Conservation (phyloP, 257 asterid species). For the Gentiana macrophylla region DNA sequence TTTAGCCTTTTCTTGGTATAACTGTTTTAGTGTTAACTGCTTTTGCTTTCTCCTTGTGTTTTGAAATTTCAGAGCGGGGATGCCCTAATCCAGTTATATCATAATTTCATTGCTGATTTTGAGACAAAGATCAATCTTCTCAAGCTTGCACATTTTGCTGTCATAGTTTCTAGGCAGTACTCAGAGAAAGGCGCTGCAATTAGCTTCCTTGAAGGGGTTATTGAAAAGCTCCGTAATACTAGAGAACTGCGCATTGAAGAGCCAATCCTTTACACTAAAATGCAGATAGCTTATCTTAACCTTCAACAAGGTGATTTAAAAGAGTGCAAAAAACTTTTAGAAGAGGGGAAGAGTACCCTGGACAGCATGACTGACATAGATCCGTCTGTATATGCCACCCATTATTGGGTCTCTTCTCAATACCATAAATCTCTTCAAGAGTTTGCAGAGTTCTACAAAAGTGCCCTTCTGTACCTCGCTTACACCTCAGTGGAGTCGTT, state of each 20-base stretch:
- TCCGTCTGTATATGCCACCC: slow-evolving; percentile 87
- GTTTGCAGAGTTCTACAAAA: slow-evolving; percentile 85
- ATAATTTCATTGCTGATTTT: slow-evolving; percentile 81
- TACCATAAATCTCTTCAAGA: slow-evolving; percentile 67
- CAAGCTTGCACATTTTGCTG: slow-evolving; percentile 93
- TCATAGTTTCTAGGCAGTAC: slow-evolving; percentile 71
- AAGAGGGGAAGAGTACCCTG: slow-evolving; percentile 77
- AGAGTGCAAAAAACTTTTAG: slow-evolving; percentile 74
- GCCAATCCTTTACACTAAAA: slow-evolving; percentile 69
- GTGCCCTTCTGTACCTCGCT: slow-evolving; percentile 83
- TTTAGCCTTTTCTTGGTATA: not conserved
- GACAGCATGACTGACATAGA: slow-evolving; percentile 95
- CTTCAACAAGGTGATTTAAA: slow-evolving; percentile 80
- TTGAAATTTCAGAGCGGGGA: slow-evolving; percentile 66
- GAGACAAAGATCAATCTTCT: slow-evolving; percentile 96
- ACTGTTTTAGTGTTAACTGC: not conserved
- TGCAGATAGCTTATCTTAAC: slow-evolving; percentile 68
- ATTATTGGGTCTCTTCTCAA: slow-evolving; percentile 88
- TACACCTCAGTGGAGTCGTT: slow-evolving; percentile 81
- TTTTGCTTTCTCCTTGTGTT: slow-evolving; percentile 12
- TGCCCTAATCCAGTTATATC: slow-evolving; percentile 81
- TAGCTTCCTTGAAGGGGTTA: slow-evolving; percentile 69
- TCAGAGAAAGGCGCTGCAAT: slow-evolving; percentile 73
- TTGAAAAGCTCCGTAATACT: slow-evolving; percentile 66
- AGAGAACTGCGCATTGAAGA: slow-evolving; percentile 73